These are phyloP conservation scores for Metarhizium brunneum DNA, from an alignment of 2,329 filamentous ascomycete species.

Conservation along the genomic window DNA sequence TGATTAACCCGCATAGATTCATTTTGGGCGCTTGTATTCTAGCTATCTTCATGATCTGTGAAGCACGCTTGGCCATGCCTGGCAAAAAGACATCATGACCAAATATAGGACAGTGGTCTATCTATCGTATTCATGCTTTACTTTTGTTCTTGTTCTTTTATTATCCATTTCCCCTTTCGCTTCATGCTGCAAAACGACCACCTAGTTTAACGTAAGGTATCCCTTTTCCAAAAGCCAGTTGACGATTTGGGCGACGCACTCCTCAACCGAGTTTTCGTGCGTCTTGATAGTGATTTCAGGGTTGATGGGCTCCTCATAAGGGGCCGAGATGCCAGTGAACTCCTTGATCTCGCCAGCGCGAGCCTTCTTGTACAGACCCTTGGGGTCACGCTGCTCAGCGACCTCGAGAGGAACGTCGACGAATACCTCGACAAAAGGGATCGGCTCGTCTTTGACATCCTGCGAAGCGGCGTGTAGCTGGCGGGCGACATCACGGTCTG, in stretches of 20 bases:
- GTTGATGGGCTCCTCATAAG: slow-evolving; percentile 81
- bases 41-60: slow-evolving; percentile 13
- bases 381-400: slow-evolving; percentile 90
- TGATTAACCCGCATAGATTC: slow-evolving; percentile 5
- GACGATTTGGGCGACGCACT: slow-evolving; percentile 78
- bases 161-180: not conserved
- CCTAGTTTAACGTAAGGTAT: slow-evolving; percentile 20
- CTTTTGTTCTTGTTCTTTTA: not conserved
- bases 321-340: slow-evolving; percentile 91
- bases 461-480: slow-evolving; percentile 57
- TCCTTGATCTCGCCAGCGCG: slow-evolving; percentile 89
- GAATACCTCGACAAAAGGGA: slow-evolving; percentile 90
- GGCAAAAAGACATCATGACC: not conserved
- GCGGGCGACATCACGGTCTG: slow-evolving; percentile 75
- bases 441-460: slow-evolving; percentile 51
- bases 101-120: not conserved
- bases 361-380: slow-evolving; percentile 97
- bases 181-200: not conserved
- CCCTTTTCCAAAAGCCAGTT: slow-evolving; percentile 67
- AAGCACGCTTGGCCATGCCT: not conserved
- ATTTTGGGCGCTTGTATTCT: slow-evolving; percentile 20
- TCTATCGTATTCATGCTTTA: not conserved
- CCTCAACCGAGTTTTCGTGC: slow-evolving; percentile 73
- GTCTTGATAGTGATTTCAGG: slow-evolving; percentile 85
- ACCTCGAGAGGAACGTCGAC: slow-evolving; percentile 87